Evolutionary conservation across 2,329 filamentous ascomycete species (phyloP), one percentile per base, ranked within the genome.

Genomic region (Epichloe baconii): DNA sequence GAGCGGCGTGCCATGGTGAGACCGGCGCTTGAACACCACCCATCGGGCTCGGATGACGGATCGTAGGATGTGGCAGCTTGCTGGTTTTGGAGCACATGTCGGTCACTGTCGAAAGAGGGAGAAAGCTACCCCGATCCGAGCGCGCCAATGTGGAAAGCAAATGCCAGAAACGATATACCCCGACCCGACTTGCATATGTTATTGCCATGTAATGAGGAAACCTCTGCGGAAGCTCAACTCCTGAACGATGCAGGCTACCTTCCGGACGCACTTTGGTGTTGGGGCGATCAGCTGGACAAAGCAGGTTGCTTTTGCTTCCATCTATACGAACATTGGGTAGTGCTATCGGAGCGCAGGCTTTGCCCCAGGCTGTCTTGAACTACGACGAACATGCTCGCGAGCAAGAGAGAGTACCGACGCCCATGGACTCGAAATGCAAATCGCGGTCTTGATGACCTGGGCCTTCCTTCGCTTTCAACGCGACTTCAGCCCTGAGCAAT

Each of bases 251-350:
- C 82, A 55, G 72, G 76, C 38, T 72, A 84, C 10, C 76, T 26
- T 3, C 7, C 26, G 84, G 62, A 90, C 86, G 0, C 76, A 84
- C 48, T 85, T 79, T 48, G 19, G 19, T 5, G 74, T 90, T 1
- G 86, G 85, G 3, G 78, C 88, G 1, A 79, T 90, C 5, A 88
- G 89, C 61, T 88, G 83, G 84, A 88, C 83, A 4, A 88, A 87
- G 74, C 78, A 59, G 56, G 66, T 52, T 23, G 5, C 21, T 23
- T n/a, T 19, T 6, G 5, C 37, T 17, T n/a, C 14, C 5, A n/a
- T 21, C 5, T 6, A 26, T 44, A 5, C 31, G 44, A 37, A 21
- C 3, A 23, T 15, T 10, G 5, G 12, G 23, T 37, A 59, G 62
- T 40, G 55, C 59, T 3, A 51, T 59, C 12, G 62, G 63, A 12